Evolutionary conservation across 495 filamentous ascomycete genomes (phyloP), one percentile per base, ranked within the genome.

Genomic region (Aspergillus asperescens): DNA sequence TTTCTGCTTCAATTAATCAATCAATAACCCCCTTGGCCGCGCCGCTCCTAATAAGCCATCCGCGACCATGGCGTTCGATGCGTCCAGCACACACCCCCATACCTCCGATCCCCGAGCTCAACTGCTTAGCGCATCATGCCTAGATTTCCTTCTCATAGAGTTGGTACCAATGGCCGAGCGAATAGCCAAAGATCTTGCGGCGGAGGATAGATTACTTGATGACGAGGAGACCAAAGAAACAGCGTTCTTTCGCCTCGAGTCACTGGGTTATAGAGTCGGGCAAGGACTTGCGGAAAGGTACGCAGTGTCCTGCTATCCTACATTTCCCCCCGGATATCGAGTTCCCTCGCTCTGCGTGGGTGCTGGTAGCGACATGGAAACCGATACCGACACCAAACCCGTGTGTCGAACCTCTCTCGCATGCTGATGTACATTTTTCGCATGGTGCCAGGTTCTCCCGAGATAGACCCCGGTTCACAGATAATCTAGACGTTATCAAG

Each of bases 141-240:
- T 97, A 50, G 93, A 98, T 63, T 83, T 98, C 54, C 82, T 98
- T 12, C 79, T 98, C 54, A 96, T 98, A 61, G 93, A 98, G 72
- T 78, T 98, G 44, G 93, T 98, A 22, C 93, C 93, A 38, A 86
- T 96, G 81, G 88, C 94, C 3, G 89, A 93, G 67, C 81, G 93
- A 47, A 68, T 97, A 16, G 68, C 74, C 3, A 66, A 61, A 37
- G 66, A 77, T 15, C 62, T 78, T 13, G 47, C 61, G 9, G 48
- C 64, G 7, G 57, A 68, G 6, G 66, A 70, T 15, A 63, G 61
- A 34, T 48, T 54, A 48, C 56, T 81, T 18, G 89, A 94, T 59
- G 85, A 89, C 38, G 89, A 93, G 24, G 85, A 89, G 62, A 73
- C 86, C 56, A 73, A 84, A 41, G 93, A 97, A 60, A 82, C 86